phyloP scores from a whole-genome alignment of 371 early-diverging fungal genomes.

The Syncephalis plumigaleata region DNA sequence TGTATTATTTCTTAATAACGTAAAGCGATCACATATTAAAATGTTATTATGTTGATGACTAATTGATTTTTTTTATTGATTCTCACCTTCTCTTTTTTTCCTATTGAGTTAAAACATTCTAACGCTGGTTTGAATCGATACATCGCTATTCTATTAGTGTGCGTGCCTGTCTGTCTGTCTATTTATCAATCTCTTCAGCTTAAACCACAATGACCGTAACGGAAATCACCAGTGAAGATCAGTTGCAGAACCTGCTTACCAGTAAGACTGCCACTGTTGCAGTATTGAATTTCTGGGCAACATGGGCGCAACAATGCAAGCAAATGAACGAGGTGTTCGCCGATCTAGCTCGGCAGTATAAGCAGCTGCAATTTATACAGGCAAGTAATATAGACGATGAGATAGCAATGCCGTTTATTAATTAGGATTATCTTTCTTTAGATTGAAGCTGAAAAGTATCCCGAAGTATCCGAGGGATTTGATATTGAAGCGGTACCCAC shows the following conservation, averaged over 20 bases:
- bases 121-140: too few relatives aligned
- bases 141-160: too few relatives aligned
- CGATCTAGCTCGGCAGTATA: slow-evolving; percentile 61
- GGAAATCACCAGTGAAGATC: slow-evolving; percentile 1
- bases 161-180: too few relatives aligned
- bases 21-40: too few relatives aligned
- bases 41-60: too few relatives aligned
- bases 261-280: slow-evolving; percentile 11
- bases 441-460: slow-evolving; percentile 84
- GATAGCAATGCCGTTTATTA: neutral
- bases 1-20: too few relatives aligned
- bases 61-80: too few relatives aligned
- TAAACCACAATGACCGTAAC: neutral
- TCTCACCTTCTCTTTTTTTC: too few relatives aligned
- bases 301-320: slow-evolving; percentile 75
- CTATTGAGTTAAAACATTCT: too few relatives aligned
- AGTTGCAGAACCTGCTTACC: neutral
- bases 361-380: slow-evolving; percentile 56
- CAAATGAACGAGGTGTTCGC: slow-evolving; percentile 84
- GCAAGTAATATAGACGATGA: slow-evolving; percentile 17
- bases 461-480: slow-evolving; percentile 68
- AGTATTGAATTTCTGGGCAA: slow-evolving; percentile 76
- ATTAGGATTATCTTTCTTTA: slow-evolving; percentile 7
- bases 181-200: too few relatives aligned
- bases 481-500: slow-evolving; percentile 88